Evolutionary conservation across 306 rosid species (phyloP).

Genomic region (Sphenostylis stenocarpa): DNA sequence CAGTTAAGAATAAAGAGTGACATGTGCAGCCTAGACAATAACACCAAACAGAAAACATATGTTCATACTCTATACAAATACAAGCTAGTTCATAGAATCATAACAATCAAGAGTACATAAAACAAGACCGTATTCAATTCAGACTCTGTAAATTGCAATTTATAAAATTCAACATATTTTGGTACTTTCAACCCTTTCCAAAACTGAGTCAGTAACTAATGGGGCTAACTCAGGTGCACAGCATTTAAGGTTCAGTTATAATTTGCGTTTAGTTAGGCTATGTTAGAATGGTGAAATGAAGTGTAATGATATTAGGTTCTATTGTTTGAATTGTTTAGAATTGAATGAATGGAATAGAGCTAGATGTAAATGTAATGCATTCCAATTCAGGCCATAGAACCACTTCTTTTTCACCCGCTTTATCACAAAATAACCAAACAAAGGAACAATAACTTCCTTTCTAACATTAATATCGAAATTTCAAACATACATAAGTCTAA

Average conservation of each 20-base stretch:
- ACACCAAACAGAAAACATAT: not conserved
- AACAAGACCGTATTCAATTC: constrained; percentile 5
- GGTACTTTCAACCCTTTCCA: not conserved
- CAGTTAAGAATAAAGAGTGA: not conserved
- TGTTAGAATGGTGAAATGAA: not conserved
- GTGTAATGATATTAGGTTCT: not conserved
- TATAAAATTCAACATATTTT: constrained; percentile 18
- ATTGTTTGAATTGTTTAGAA: not conserved
- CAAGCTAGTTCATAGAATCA: constrained; percentile 19
- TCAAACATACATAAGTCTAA: not conserved
- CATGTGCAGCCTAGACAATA: constrained; percentile 21
- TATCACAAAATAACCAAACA: not conserved
- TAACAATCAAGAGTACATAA: constrained; percentile 4
- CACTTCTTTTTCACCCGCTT: not conserved
- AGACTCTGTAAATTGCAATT: not conserved
- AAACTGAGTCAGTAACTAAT: not conserved
- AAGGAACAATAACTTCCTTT: not conserved
- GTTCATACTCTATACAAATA: not conserved
- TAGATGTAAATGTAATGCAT: too few relatives aligned
- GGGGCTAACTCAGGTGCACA: not conserved
- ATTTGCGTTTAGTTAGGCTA: constrained; percentile 5
- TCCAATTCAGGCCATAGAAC: not conserved
- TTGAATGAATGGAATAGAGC: not conserved
- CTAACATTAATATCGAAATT: too few relatives aligned
- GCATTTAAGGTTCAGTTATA: not conserved